A percentile compares a stretch with the other conserved stretches of the same genome.
These are phyloP conservation scores for Vachellia collinsii DNA, from an alignment of 306 rosid genomes.

Conservation along the genomic window DNA sequence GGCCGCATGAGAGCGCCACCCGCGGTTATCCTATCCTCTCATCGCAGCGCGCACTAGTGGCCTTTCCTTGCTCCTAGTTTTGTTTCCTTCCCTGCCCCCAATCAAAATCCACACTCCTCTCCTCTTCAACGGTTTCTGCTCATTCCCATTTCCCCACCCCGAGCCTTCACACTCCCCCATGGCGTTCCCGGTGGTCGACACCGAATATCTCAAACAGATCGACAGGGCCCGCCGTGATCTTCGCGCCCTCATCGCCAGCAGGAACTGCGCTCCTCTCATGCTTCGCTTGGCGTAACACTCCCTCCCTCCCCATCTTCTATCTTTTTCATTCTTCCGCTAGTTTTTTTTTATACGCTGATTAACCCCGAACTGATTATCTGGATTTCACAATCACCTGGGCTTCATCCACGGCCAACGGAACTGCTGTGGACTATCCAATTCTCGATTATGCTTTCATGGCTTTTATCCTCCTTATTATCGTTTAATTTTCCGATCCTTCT, in stretches of 20 bases:
- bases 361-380: not conserved
- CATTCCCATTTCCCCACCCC: not conserved
- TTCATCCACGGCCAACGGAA: constrained; percentile 26
- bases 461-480: not conserved
- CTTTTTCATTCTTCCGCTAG: constrained; percentile 15
- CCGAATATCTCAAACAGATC: constrained; percentile 72
- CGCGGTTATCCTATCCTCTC: constrained; percentile 7
- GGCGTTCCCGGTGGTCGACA: constrained; percentile 76
- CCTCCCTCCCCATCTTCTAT: not conserved
- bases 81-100: not conserved
- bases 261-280: constrained; percentile 95
- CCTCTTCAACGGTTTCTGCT: not conserved
- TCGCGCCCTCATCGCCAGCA: constrained; percentile 80
- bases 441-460: not conserved
- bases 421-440: not conserved
- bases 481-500: not conserved
- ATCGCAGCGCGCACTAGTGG: not conserved
- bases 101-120: not conserved
- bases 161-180: constrained; percentile 33
- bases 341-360: not conserved
- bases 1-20: not conserved
- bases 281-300: constrained; percentile 80
- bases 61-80: not conserved
- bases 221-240: constrained; percentile 95
- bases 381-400: no score